These are phyloP conservation scores for Helotiales sp. DNA, from an alignment of 2,329 filamentous ascomycete genomes.

Conservation along the genomic window DNA sequence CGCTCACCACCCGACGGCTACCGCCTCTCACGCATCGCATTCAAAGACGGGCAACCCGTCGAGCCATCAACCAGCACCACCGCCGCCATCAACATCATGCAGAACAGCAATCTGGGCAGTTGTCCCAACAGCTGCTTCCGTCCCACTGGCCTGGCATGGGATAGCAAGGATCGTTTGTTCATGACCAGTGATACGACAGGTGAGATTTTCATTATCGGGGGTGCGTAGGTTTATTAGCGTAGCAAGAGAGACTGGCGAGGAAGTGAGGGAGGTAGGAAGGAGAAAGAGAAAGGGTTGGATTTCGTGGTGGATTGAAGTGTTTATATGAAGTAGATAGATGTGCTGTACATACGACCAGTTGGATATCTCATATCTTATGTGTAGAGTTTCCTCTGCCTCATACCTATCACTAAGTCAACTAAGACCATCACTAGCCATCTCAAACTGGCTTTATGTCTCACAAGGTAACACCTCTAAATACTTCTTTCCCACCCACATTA, in stretches of 20 bases:
- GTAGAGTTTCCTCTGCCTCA: no score
- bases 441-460: no score
- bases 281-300: not conserved
- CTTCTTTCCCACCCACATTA: no score
- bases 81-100: conserved; percentile 57
- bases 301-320: not conserved
- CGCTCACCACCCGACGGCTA: conserved; percentile 53
- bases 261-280: not conserved
- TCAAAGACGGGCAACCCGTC: conserved; percentile 50
- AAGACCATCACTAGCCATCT: no score
- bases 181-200: conserved; percentile 30
- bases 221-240: conserved; percentile 5
- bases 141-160: conserved; percentile 62
- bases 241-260: not conserved
- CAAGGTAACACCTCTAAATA: no score
- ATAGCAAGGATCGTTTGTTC: conserved; percentile 37
- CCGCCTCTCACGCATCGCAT: conserved; percentile 49
- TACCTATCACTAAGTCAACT: no score
- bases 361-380: no score
- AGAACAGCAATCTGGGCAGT: conserved; percentile 55
- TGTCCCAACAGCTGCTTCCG: conserved; percentile 66
- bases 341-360: not conserved
- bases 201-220: conserved; percentile 25
- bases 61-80: conserved; percentile 49
- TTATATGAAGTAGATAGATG: not conserved